Conservation (phyloP, 1,139 yeast species). For the Zygoascus hellenicus region DNA sequence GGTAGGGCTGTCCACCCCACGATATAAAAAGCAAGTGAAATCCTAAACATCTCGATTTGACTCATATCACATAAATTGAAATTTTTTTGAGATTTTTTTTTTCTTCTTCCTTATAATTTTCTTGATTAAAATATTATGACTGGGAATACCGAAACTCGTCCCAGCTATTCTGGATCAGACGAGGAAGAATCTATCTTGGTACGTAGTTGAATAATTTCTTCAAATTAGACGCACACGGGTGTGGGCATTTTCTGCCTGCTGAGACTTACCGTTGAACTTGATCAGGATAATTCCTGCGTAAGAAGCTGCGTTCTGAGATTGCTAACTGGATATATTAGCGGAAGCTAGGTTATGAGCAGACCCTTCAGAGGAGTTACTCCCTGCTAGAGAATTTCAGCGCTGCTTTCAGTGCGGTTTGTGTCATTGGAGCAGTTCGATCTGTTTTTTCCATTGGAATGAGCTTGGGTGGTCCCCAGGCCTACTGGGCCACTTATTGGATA, state of each 20-base stretch:
- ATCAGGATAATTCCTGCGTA: slow-evolving; percentile 25
- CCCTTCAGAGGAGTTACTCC: slow-evolving; percentile 21
- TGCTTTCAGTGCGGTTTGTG: slow-evolving; percentile 24
- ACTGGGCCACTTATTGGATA: slow-evolving; percentile 23
- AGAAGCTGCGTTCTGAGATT: slow-evolving; percentile 19
- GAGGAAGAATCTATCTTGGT: slow-evolving; percentile 6
- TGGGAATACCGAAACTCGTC: neutral
- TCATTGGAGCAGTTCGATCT: slow-evolving; percentile 23
- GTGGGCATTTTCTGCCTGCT: neutral
- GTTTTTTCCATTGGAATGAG: slow-evolving; percentile 22
- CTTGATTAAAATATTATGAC: neutral
- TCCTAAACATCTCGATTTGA: no score
- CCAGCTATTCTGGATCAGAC: neutral
- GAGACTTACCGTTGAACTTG: slow-evolving; percentile 26
- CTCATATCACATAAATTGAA: no score
- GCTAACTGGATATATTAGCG: slow-evolving; percentile 11
- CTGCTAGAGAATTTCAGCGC: slow-evolving; percentile 26
- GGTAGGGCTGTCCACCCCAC: no score
- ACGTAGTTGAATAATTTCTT: neutral
- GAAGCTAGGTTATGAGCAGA: slow-evolving; percentile 22
- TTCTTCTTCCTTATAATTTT: no score
- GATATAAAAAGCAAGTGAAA: no score
- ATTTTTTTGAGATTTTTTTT: no score
- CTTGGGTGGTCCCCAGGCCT: slow-evolving; percentile 28
- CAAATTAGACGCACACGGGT: neutral